Conservation (phyloP, 495 filamentous ascomycete genomes). For the Aspergillus steynii region DNA sequence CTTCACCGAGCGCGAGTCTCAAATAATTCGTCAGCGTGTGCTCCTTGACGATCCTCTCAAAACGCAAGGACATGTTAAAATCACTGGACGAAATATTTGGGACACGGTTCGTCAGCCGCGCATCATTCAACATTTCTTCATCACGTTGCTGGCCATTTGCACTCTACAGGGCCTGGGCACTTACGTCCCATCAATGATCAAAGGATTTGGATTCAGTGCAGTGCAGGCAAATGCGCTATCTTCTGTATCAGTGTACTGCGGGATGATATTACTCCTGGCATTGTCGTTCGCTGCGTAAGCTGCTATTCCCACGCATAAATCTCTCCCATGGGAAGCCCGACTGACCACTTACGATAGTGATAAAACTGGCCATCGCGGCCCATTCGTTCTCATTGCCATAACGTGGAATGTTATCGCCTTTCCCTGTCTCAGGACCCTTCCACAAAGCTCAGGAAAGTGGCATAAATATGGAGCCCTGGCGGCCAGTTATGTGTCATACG, state of each 20-base stretch:
- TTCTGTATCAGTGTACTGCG: slow-evolving; percentile 49
- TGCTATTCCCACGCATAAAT: background rate
- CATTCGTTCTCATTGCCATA: slow-evolving; percentile 38
- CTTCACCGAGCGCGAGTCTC: slow-evolving; percentile 44
- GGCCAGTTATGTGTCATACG: slow-evolving; percentile 48
- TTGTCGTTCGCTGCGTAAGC: slow-evolving; percentile 42
- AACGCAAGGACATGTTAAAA: slow-evolving; percentile 39
- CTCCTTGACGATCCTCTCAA: slow-evolving; percentile 48
- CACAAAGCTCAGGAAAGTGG: slow-evolving; percentile 29
- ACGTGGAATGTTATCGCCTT: slow-evolving; percentile 50
- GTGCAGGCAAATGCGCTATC: slow-evolving; percentile 52
- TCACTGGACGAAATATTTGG: slow-evolving; percentile 42
- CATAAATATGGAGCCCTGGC: slow-evolving; percentile 48
- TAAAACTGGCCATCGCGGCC: slow-evolving; percentile 44
- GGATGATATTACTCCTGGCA: slow-evolving; percentile 43
- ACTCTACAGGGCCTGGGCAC: slow-evolving; percentile 44
- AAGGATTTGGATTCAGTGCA: slow-evolving; percentile 43
- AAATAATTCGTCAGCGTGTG: slow-evolving; percentile 43
- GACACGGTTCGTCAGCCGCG: slow-evolving; percentile 39
- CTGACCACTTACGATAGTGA: slow-evolving; percentile 33
- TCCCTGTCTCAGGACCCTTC: slow-evolving; percentile 28
- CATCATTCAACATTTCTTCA: slow-evolving; percentile 36
- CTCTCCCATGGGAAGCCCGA: background rate
- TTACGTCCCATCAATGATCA: slow-evolving; percentile 43
- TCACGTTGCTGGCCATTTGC: slow-evolving; percentile 27